phyloP scores from a whole-genome alignment of 768 basidiomycete genomes.

The Mycena filopes region DNA sequence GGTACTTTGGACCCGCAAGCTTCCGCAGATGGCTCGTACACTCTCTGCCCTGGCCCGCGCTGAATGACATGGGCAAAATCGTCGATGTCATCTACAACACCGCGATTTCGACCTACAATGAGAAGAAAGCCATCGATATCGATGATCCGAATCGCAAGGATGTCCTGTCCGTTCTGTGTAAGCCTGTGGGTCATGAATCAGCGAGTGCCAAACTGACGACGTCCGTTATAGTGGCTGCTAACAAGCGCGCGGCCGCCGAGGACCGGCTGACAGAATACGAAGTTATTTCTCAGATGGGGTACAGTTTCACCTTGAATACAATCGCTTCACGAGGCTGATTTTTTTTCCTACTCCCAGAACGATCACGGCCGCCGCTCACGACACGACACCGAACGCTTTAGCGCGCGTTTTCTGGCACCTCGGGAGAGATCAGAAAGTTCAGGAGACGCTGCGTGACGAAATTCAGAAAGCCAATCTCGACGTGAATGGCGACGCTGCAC shows the following conservation, averaged over 20 bases:
- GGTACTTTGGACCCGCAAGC: constrained; percentile 36
- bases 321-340: background rate
- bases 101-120: constrained; percentile 37
- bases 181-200: too few species aligned
- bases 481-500: constrained; percentile 14
- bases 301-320: background rate
- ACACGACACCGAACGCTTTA: constrained; percentile 40
- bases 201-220: background rate
- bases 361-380: constrained; percentile 38
- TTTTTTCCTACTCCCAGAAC: constrained; percentile 31
- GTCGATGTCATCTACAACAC: constrained; percentile 42
- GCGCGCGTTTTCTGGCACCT: constrained; percentile 37
- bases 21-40: constrained; percentile 41
- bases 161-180: constrained; percentile 47
- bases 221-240: constrained; percentile 35
- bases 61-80: constrained; percentile 38
- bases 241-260: constrained; percentile 29
- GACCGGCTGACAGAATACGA: constrained; percentile 38
- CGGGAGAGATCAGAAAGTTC: constrained; percentile 35
- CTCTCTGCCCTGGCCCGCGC: constrained; percentile 33
- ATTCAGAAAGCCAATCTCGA: constrained; percentile 15
- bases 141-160: constrained; percentile 44
- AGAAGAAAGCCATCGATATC: constrained; percentile 40
- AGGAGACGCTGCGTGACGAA: constrained; percentile 26
- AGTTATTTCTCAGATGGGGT: constrained; percentile 40